A percentile compares a stretch with the other conserved stretches of the same genome.
Evolutionary conservation across 805 yeast genomes (phyloP).

Genomic region (Dipodascus albidus): DNA sequence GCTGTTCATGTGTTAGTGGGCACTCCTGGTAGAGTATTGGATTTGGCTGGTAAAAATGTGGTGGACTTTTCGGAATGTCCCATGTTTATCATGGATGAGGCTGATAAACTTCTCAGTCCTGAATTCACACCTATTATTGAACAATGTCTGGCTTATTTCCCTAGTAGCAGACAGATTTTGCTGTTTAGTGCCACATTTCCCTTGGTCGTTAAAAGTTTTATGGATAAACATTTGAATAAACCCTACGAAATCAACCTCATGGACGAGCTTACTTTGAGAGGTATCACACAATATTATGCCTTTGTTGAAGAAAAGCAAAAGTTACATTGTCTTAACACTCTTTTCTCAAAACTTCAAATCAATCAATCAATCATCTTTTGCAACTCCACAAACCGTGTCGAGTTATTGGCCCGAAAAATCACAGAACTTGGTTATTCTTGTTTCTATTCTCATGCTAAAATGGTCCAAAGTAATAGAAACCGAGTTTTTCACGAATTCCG

Average conservation of each 20-base stretch:
- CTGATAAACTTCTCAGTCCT: constrained; percentile 88
- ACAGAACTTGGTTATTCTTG: constrained; percentile 95
- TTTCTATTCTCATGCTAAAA: constrained; percentile 91
- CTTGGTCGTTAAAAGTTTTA: constrained; percentile 79
- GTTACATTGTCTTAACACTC: constrained; percentile 87
- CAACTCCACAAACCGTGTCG: constrained; percentile 94
- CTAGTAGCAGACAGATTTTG: constrained; percentile 68
- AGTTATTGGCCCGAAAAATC: constrained; percentile 86
- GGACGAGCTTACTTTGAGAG: constrained; percentile 94
- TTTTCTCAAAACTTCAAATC: constrained; percentile 87
- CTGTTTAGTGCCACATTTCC: constrained; percentile 96
- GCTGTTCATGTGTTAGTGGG: constrained; percentile 93
- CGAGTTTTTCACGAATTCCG: constrained; percentile 98
- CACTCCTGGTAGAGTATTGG: constrained; percentile 95
- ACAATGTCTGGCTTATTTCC: constrained; percentile 74
- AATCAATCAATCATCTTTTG: constrained; percentile 96
- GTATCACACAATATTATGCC: constrained; percentile 97
- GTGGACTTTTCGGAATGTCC: constrained; percentile 83
- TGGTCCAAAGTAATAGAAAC: constrained; percentile 96
- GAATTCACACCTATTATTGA: constrained; percentile 84
- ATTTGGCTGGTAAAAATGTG: constrained; percentile 76
- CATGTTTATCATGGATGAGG: constrained; percentile 95
- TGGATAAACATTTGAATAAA: constrained; percentile 78
- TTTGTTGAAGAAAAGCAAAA: constrained; percentile 95
- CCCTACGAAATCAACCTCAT: constrained; percentile 94